These are phyloP conservation scores for Chenopodium formosanum DNA, from an alignment of 148 eudicot species.

Conservation along the genomic window DNA sequence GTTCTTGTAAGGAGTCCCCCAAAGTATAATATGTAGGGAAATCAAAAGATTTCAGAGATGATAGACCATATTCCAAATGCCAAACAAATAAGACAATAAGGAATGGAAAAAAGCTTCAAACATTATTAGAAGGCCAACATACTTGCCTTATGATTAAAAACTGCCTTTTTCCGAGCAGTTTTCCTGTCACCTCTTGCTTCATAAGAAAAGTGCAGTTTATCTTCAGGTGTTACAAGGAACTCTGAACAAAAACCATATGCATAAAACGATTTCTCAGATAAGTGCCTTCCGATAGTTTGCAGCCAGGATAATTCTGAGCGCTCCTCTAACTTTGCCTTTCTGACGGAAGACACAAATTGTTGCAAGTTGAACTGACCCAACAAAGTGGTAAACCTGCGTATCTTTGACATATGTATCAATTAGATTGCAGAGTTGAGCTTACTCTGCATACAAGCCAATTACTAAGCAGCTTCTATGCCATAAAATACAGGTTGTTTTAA, in stretches of 20 bases:
- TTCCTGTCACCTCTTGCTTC: slow-evolving; percentile 56
- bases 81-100: no score
- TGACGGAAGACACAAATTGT: slow-evolving; percentile 53
- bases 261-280: slow-evolving; percentile 66
- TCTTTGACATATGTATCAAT: slow-evolving; percentile 38
- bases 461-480: not conserved
- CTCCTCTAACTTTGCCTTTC: slow-evolving; percentile 30
- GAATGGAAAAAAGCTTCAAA: not conserved
- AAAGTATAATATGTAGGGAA: no score
- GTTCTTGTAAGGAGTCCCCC: no score
- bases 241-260: slow-evolving; percentile 69
- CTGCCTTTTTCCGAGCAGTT: slow-evolving; percentile 66
- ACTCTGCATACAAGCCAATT: not conserved
- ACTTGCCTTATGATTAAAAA: slow-evolving; percentile 84
- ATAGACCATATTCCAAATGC: no score
- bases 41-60: no score
- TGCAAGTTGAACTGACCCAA: slow-evolving; percentile 79
- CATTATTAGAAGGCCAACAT: slow-evolving; percentile 7
- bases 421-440: slow-evolving; percentile 27
- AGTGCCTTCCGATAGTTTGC: slow-evolving; percentile 49
- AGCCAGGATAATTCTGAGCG: slow-evolving; percentile 49
- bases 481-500: not conserved
- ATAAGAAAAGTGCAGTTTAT: slow-evolving; percentile 46
- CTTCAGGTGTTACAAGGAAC: slow-evolving; percentile 54
- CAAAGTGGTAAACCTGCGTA: slow-evolving; percentile 71